Evolutionary conservation across 2,329 filamentous ascomycete species (phyloP).

Genomic region (Zymoseptoria tritici): DNA sequence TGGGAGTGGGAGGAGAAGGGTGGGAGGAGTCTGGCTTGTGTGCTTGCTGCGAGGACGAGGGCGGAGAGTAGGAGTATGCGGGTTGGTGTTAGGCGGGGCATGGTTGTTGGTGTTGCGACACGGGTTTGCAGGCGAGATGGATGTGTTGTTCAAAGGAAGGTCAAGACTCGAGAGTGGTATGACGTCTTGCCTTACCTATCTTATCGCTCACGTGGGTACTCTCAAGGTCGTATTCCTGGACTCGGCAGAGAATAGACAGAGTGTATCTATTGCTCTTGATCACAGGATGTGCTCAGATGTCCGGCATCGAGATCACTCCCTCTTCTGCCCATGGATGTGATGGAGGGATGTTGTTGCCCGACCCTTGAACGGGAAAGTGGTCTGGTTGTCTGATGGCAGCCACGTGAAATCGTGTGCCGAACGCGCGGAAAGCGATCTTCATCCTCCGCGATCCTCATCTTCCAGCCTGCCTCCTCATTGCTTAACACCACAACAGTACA

Average conservation of each 20-base stretch:
- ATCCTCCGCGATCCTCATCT: background rate
- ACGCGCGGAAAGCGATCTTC: constrained; percentile 1
- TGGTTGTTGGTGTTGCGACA: background rate
- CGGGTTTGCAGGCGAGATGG: background rate
- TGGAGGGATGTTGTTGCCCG: background rate
- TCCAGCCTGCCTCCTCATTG: background rate
- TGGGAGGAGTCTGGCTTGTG: constrained; percentile 5
- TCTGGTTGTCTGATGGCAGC: background rate
- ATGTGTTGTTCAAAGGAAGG: background rate
- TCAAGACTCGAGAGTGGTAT: background rate
- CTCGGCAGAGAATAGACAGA: background rate
- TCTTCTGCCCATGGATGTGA: background rate
- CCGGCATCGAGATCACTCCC: background rate
- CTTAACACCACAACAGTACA: background rate
- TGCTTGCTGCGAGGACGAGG: background rate
- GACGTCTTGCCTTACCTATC: background rate
- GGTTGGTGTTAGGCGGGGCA: background rate
- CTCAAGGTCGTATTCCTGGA: background rate
- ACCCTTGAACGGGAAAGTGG: background rate
- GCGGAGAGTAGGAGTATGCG: background rate
- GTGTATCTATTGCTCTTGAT: background rate
- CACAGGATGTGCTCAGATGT: background rate
- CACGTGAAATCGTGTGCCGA: background rate
- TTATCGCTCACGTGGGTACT: background rate
- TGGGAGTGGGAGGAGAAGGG: constrained; percentile 14